Base-by-base conservation (phyloP, 192 early-diverging fungal genomes). In the Cetraspora pellucida region DNA sequence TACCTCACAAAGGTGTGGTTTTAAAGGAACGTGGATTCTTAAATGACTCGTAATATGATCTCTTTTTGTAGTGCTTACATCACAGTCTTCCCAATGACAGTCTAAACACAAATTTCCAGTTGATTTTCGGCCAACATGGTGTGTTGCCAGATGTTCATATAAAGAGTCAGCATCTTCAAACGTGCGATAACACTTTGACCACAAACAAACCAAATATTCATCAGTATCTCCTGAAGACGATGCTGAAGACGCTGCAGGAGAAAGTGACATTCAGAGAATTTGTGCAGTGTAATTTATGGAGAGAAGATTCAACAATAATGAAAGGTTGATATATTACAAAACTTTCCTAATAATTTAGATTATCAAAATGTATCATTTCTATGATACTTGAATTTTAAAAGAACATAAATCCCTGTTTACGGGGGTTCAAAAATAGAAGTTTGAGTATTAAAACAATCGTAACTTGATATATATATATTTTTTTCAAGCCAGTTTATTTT, bases 41-140 rank as follows among this genome's bases (percentile, higher is more conserved):
- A 97, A 81, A 79, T 99, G 97, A 17, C 91, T 93, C n/a, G 96
- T 99, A 67, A 97, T 93, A 81, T 99, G 97, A 82, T 99, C 97
- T 77, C 97, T 85, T 87, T 99, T 99, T 28, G 85, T 82, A 49
- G 90, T 91, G 37, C 81, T 82, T 44, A 91, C 86, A n/a, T 79
- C 78, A 84, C 97, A 97, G 31, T 85, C 88, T 47, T 91, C 92
- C 96, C 96, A 99, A 61, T 89, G 87, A 83, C 97, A 99, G 52
- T 84, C 86, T 44, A 99, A 88, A 63, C 92, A 95, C 27, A 97
- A 85, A 81, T 96, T 97, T 79, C 91, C 89, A 30, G 91, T 92
- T 8, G 93, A 85, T 80, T 96, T 96, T 61, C 96, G 85, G 8
- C 97, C 97, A 43, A 99, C 89, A 83, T 99, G 97, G 72, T 91